A percentile compares a stretch with the other conserved stretches of the same genome.
Conservation (phyloP, 768 basidiomycete genomes). For the Porphyrellus cyaneotinctus region DNA sequence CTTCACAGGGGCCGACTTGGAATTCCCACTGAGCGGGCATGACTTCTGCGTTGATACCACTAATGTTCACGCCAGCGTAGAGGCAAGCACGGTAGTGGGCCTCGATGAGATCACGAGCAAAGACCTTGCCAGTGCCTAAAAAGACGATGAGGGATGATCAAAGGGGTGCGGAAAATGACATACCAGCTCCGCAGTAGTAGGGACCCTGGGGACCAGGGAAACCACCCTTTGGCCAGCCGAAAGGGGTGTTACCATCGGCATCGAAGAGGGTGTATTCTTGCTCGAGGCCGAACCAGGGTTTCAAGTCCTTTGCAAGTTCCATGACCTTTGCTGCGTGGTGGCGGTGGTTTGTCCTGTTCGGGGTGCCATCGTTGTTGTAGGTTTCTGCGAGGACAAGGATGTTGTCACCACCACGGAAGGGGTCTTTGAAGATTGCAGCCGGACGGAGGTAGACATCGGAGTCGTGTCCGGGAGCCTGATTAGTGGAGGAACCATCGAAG, state of each 20-base stretch:
- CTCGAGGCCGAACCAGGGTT: constrained; percentile 98
- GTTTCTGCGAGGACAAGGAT: constrained; percentile 95
- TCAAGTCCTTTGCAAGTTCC: constrained; percentile 77
- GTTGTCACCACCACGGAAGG: constrained; percentile 98
- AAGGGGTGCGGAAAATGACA: background rate
- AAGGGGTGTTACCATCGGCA: constrained; percentile 75
- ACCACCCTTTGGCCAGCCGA: constrained; percentile 97
- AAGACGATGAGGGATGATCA: constrained; percentile 8
- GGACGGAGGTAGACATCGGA: constrained; percentile 99
- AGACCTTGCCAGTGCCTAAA: constrained; percentile 91
- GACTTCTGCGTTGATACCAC: constrained; percentile 98
- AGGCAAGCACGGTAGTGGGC: constrained; percentile 98
- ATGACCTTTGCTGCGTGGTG: constrained; percentile 93
- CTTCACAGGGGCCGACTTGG: constrained; percentile 98
- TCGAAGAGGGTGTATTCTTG: constrained; percentile 99
- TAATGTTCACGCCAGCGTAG: constrained; percentile 94
- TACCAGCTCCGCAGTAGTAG: constrained; percentile 99
- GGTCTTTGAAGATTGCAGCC: constrained; percentile 96
- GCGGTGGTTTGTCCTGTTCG: constrained; percentile 94
- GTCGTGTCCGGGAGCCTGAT: constrained; percentile 92
- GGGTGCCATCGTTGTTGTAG: constrained; percentile 98
- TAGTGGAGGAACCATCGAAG: constrained; percentile 97
- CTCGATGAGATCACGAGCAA: constrained; percentile 97
- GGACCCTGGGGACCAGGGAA: constrained; percentile 99
- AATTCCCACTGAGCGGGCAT: constrained; percentile 99